Base-by-base conservation (phyloP, 352 stramenopile species). In the Phytophthora cryptogea region DNA sequence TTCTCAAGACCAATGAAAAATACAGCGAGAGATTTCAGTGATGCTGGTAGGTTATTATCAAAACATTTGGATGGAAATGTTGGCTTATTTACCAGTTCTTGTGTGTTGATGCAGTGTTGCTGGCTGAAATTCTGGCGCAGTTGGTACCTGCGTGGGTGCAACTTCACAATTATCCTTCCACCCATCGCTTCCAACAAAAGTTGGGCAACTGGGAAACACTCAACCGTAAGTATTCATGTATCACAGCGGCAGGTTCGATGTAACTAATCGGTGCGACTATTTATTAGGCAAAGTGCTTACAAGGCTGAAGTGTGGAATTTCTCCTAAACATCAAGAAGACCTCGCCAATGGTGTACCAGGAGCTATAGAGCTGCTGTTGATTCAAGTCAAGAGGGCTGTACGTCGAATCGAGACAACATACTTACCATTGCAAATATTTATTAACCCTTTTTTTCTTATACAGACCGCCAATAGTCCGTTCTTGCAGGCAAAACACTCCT, bases 131-230 rank as follows among this genome's bases (percentile, higher is more conserved):
- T 52, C 54, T 86, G 8, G 68, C 74, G 13, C 76, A 86, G 46
- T 41, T 78, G 35, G 58, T 74, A n/a, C 76, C 76, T 7, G 54
- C 71, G 1, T 82, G 69, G 66, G 69, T 82, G 13, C 65, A 83
- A 20, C 59, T 75, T 14, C 71, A 86, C 35, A 83, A 83, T 54
- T 83, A 83, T 35, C 63, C 72, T 1, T 65, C 66, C 5, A 64
- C 76, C 1, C 51, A 72, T 47, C 62, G 66, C 5, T 65, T 82
- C 39, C 65, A 82, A 55, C 76, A 83, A 42, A 86, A 86, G 40
- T 40, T 78, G 27, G 59, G 57, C 41, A 86, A 86, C 66, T 86
- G 76, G 76, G 76, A 86, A 37, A 70, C 70, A 4, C 60, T 86
- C 14, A 86, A 86, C 17, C 72, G 76, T 86, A 44, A 33, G 76